Evolutionary conservation across 2,329 filamentous ascomycete species (phyloP), one percentile per base, ranked within the genome.

Genomic region (Exophiala viscosa): DNA sequence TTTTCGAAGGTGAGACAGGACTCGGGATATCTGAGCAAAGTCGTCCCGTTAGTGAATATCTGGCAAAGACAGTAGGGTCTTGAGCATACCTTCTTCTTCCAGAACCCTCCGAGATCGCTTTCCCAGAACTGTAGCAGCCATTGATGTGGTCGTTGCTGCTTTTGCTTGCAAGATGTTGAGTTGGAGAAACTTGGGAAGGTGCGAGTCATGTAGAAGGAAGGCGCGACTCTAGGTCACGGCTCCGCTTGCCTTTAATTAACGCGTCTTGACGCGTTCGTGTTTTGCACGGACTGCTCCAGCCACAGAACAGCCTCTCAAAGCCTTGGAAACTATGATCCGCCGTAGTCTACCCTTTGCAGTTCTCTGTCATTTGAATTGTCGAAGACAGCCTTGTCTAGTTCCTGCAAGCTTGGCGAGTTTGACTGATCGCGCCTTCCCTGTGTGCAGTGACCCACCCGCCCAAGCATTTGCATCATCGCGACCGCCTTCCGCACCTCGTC

Each of bases 61-160:
- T 35, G 40, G 32, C 51, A 36, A 39, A 51, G 50, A 23, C 51
- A 48, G 28, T 23, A 42, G 48, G 46, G 41, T 49, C 51, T 42
- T 42, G 54, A 23, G 60, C 64, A 65, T 71, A 75, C 73, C 70
- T 69, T 71, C 65, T 50, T 65, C 53, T 40, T 71, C 70, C 43
- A 68, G 59, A 39, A 62, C 55, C 57, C 60, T 56, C 50, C 72
- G 71, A 60, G 67, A 66, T 62, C 73, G 70, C 68, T 76, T 76
- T 59, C 73, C 73, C 52, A 76, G 62, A 33, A 68, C 60, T 33
- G 65, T 58, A 48, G 60, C 57, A 57, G 63, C 63, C 64, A 67
- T 65, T 51, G 69, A 62, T 50, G 66, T 65, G 53, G 67, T 65
- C 62, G 70, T 66, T 71, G 74, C 74, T 62, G 63, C 62, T 64